Base-by-base conservation (phyloP, 169 alveolate genomes). In the Cryptosporidium meleagridis region DNA sequence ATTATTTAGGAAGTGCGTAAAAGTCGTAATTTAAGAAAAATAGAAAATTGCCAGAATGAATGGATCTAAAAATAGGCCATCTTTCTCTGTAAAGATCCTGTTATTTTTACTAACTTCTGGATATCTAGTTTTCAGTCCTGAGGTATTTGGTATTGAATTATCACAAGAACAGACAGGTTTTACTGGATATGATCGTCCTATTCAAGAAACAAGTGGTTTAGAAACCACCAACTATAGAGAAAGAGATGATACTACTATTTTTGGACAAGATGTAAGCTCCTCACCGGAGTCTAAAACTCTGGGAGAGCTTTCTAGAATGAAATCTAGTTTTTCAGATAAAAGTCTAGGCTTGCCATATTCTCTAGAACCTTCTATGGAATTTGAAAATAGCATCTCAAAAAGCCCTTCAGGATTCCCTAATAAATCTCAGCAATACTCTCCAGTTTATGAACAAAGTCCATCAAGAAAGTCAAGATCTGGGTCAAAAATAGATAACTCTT, bases 1-100 rank as follows among this genome's bases (percentile, higher is more conserved):
- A 31, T 10, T 21, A 35, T 26, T n/a, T 31, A 65, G 3, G 1
- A 37, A 29, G 51, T 2, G 12, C 26, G 3, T 12, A 21, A 29
- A 26, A 0, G 29, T 16, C 7, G 52, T 3, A 65, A 21, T 18
- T 14, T 33, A 65, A 65, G 51, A 35, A 35, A 31, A 65, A 65
- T 7, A 65, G 72, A 65, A 35, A 35, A 3, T 21, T 33, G 12
- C 51, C 29, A 65, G 72, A 65, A 65, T 65, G 72, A 26, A 31
- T 31, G 72, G 72, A 65, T 65, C 72, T 65, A 65, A 65, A 35
- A 65, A 65, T 65, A 65, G 44, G 1, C 72, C 72, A 65, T 65
- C 72, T n/a, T 33, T 59, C n/a, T 59, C 10, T 26, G 53, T 33
- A 37, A 65, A 35, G 72, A 65, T 65, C 72, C 72, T 65, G 31